Evolutionary conservation across 2,329 filamentous ascomycete genomes (phyloP).

Genomic region (Erysiphe neolycopersici): DNA sequence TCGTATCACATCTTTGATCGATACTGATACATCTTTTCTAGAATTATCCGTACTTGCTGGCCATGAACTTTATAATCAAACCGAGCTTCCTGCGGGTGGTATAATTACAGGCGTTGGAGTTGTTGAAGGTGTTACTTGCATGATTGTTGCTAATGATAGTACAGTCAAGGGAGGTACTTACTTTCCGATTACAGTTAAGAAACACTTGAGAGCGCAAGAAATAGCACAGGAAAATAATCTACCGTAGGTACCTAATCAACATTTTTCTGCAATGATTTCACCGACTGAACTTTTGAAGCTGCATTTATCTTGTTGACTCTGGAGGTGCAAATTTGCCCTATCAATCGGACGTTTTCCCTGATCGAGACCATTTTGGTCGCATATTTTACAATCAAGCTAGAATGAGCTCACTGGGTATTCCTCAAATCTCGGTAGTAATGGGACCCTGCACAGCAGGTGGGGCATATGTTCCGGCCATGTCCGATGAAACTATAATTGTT

Average conservation of each 20-base stretch:
- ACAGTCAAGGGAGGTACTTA: slow-evolving; percentile 96
- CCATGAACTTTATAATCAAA: slow-evolving; percentile 59
- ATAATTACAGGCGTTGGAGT: slow-evolving; percentile 83
- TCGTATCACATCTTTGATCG: slow-evolving; percentile 62
- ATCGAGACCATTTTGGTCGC: slow-evolving; percentile 74
- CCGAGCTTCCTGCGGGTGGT: slow-evolving; percentile 67
- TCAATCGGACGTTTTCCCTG: slow-evolving; percentile 87
- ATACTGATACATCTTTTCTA: slow-evolving; percentile 71
- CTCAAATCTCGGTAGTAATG: slow-evolving; percentile 90
- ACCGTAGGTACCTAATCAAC: slow-evolving; percentile 21
- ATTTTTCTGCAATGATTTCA: neutral
- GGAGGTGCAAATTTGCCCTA: slow-evolving; percentile 87
- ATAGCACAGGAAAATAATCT: slow-evolving; percentile 69
- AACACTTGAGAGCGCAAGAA: slow-evolving; percentile 77
- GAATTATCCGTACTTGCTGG: slow-evolving; percentile 86
- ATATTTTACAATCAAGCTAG: slow-evolving; percentile 97
- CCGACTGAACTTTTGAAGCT: slow-evolving; percentile 20
- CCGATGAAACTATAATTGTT: slow-evolving; percentile 91
- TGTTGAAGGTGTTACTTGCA: slow-evolving; percentile 71
- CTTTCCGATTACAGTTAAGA: slow-evolving; percentile 92
- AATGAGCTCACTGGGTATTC: slow-evolving; percentile 72
- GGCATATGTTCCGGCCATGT: slow-evolving; percentile 92
- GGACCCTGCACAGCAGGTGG: slow-evolving; percentile 88
- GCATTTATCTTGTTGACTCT: slow-evolving; percentile 89
- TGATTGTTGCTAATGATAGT: slow-evolving; percentile 88